Percentiles rank a stretch among this genome's conserved stretches.
Conservation (phyloP, 2,329 filamentous ascomycete species). For the Aspergillus costaricaensis region DNA sequence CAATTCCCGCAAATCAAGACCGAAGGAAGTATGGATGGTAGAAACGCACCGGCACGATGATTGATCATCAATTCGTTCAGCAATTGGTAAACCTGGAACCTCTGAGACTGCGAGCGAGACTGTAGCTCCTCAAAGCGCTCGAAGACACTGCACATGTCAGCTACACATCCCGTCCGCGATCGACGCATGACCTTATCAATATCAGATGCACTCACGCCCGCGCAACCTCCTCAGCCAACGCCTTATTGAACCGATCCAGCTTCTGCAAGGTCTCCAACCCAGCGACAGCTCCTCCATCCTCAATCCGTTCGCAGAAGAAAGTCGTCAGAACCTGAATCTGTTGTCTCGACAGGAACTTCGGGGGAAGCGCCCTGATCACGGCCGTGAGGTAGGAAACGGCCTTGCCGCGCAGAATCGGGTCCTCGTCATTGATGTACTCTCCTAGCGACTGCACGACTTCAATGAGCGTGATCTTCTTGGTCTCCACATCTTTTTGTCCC, state of each 20-base stretch:
- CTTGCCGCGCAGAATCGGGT: constrained; percentile 61
- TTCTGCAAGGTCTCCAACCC: constrained; percentile 61
- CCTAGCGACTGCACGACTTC: constrained; percentile 64
- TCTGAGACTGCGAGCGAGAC: constrained; percentile 63
- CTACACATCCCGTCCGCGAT: background rate
- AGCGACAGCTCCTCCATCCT: constrained; percentile 62
- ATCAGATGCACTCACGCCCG: constrained; percentile 49
- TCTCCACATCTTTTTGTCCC: constrained; percentile 54
- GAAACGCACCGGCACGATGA: constrained; percentile 55
- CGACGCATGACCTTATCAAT: background rate
- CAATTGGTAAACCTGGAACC: constrained; percentile 64
- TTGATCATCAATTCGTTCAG: constrained; percentile 63
- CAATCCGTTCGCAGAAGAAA: constrained; percentile 66
- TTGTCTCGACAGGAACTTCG: constrained; percentile 60
- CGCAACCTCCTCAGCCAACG: constrained; percentile 56
- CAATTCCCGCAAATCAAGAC: constrained; percentile 10
- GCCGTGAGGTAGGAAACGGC: constrained; percentile 50
- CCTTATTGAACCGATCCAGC: constrained; percentile 61
- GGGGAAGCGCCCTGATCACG: constrained; percentile 51
- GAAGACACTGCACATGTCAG: constrained; percentile 45
- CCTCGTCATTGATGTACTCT: constrained; percentile 68
- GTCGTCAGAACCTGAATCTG: constrained; percentile 64
- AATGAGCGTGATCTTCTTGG: constrained; percentile 61
- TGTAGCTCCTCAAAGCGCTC: constrained; percentile 59
- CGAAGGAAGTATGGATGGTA: no score